Evolutionary conservation across 768 basidiomycete genomes (phyloP), one percentile per base, ranked within the genome.

Genomic region (Tulasnella sp.): DNA sequence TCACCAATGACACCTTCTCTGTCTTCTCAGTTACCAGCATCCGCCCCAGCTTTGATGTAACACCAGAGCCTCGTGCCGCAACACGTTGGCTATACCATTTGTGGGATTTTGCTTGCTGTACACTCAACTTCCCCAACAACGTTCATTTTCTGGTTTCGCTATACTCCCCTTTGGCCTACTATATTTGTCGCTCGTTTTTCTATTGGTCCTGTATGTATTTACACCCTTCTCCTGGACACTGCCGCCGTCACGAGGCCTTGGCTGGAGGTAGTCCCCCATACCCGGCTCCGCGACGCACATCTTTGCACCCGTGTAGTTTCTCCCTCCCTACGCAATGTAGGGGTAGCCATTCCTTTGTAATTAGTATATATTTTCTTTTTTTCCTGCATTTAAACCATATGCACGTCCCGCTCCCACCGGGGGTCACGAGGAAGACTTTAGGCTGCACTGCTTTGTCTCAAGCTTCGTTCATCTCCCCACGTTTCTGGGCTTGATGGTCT

Each of bases 141-240:
- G 54, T 11, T 54, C 54, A 54, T 54, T 54, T 54, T n/a, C 24
- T n/a, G 54, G 54, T 54, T 54, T 54, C 54, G 2, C 54, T 54
- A 54, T 54, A 54, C 54, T 54, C 54, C 54, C 54, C 24, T 54
- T 54, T 54, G 54, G 54, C 54, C n/a, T 54, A 54, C 54, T n/a
- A 54, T 54, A 54, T 54, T n/a, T 54, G 24, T 54, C 54, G 54
- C 54, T 54, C 54, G 9, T n/a, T 54, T n/a, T 54, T n/a, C 22
- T 54, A 54, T 54, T 54, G 54, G 24, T 54, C 9, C 54, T 54
- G 54, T 54, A 24, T 54, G 54, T 54, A 54, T 54, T 54, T 54
- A 54, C 54, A 54, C 54, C 24, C 24, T 54, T 54, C 54, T 54
- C 6, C n/a, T n/a, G 54, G 54, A 54, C 54, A 54, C 54, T 54